Percentiles rank a stretch among this genome's conserved stretches.
Conservation (phyloP, 2,329 filamentous ascomycete species). For the Aspergillus bombycis region DNA sequence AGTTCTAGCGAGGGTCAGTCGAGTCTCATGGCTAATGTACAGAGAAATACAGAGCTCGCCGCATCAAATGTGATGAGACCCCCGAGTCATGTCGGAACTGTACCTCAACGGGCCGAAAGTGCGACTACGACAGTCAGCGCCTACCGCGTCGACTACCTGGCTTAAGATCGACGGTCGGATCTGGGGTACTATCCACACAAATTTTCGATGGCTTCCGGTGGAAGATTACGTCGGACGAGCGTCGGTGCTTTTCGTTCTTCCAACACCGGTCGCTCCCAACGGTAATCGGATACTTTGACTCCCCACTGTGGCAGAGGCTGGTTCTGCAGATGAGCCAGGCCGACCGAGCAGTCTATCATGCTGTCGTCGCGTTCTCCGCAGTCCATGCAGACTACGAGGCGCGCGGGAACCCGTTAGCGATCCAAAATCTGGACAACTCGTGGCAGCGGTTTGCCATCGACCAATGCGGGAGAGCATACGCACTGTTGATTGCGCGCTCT, state of each 20-base stretch:
- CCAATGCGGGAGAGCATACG: constrained; percentile 28
- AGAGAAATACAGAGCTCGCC: too few species aligned
- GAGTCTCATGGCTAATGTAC: too few species aligned
- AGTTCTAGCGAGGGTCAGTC: neutral
- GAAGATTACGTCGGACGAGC: constrained; percentile 18
- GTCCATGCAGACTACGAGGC: constrained; percentile 22
- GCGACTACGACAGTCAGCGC: constrained; percentile 17
- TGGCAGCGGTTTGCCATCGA: constrained; percentile 27
- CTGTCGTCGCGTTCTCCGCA: constrained; percentile 27
- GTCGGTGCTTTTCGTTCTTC: constrained; percentile 26
- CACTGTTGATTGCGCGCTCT: constrained; percentile 19
- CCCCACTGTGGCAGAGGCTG: constrained; percentile 19
- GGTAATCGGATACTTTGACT: constrained; percentile 18
- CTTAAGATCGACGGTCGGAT: too few species aligned
- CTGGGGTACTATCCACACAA: neutral
- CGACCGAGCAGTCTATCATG: constrained; percentile 26
- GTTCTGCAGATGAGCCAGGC: constrained; percentile 28
- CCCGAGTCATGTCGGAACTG: constrained; percentile 22
- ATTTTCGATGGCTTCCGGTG: neutral
- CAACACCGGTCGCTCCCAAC: constrained; percentile 15
- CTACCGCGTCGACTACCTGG: neutral
- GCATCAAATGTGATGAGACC: constrained; percentile 24
- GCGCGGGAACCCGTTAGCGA: constrained; percentile 11
- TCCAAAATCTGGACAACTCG: neutral
- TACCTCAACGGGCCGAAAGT: constrained; percentile 19